These are phyloP conservation scores for Tetrapyrgos nigripes DNA, from an alignment of 1,284 basidiomycete genomes.

Conservation along the genomic window DNA sequence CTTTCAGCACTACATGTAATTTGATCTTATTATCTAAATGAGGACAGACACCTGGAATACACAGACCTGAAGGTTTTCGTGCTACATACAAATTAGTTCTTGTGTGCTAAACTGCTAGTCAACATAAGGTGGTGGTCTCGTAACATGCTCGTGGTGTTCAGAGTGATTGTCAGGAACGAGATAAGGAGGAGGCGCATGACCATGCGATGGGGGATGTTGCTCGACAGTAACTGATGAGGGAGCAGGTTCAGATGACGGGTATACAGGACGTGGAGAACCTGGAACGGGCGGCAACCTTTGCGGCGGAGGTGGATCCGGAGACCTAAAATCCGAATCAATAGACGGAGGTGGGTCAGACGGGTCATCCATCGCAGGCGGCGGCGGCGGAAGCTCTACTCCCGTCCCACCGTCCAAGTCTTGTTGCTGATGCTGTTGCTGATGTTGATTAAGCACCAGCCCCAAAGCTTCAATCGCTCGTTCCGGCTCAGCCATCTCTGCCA, in stretches of 20 bases:
- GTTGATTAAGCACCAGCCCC: conserved; percentile 61
- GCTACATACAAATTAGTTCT: neutral
- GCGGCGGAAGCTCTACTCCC: conserved; percentile 61
- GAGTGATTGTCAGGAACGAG: conserved; percentile 54
- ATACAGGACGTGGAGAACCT: conserved; percentile 35
- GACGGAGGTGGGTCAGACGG: conserved; percentile 84
- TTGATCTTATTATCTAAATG: conserved; percentile 10
- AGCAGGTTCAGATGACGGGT: conserved; percentile 33
- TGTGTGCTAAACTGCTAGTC: conserved; percentile 40
- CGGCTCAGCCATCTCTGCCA: conserved; percentile 63
- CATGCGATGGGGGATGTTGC: conserved; percentile 43
- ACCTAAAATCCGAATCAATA: conserved; percentile 80
- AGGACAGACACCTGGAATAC: conserved; percentile 2
- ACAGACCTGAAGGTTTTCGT: neutral
- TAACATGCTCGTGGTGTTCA: conserved; percentile 57
- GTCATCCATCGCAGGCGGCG: conserved; percentile 84
- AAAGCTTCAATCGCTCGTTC: conserved; percentile 62
- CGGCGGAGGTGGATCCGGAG: conserved; percentile 50
- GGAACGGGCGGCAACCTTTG: conserved; percentile 44
- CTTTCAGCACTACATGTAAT: conserved; percentile 19
- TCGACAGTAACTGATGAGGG: conserved; percentile 35
- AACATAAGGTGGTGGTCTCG: conserved; percentile 62
- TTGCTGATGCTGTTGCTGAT: too few species aligned
- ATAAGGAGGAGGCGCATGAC: conserved; percentile 67
- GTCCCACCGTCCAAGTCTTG: conserved; percentile 36